Base-by-base conservation (phyloP, 768 basidiomycete genomes). In the Xerocomus spinulosus region DNA sequence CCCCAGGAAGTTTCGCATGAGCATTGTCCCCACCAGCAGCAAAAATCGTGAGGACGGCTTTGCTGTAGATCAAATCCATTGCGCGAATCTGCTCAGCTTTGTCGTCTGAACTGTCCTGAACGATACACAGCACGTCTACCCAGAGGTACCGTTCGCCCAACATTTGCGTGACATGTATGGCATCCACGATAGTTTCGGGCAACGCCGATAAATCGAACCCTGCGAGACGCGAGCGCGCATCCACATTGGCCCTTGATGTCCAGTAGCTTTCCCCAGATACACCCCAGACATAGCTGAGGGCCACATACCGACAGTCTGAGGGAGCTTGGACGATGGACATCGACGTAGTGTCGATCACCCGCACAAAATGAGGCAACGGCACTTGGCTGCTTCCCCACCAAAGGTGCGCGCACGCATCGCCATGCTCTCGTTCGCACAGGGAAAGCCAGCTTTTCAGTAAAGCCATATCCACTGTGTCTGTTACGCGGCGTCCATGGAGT, bases 51-150 rank as follows among this genome's bases (percentile, higher is more conserved):
- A 63, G 41, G 17, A 35, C n/a, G 29, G 60, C 55, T 12, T 29
- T 38, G 20, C 58, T 40, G 24, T 57, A 61, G 13, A 61, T n/a
- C 10, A 21, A 38, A 20, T 57, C 55, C 61, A 61, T 61, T 9
- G 49, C 14, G 18, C 45, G 20, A 21, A 62, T 46, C 36, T 62
- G 58, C 7, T 4, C 21, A 13, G 13, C 25, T 48, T 57, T 60
- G 15, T 63, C 60, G 7, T 49, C 49, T 7, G n/a, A 18, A 13
- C 39, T 53, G 41, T 61, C 61, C 30, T 63, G 62, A 26, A 51
- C 44, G 46, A 64, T 56, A 18, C 61, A 63, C 9, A 63, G 35
- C 2, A 52, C 50, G 30, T 64, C 61, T 5, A 64, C 24, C 61
- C 61, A 63, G 10, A 63, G 8, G 29, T 61, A 63, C 15, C 46